These are phyloP conservation scores for Fusarium begoniae DNA, from an alignment of 2,329 filamentous ascomycete species.

Conservation along the genomic window DNA sequence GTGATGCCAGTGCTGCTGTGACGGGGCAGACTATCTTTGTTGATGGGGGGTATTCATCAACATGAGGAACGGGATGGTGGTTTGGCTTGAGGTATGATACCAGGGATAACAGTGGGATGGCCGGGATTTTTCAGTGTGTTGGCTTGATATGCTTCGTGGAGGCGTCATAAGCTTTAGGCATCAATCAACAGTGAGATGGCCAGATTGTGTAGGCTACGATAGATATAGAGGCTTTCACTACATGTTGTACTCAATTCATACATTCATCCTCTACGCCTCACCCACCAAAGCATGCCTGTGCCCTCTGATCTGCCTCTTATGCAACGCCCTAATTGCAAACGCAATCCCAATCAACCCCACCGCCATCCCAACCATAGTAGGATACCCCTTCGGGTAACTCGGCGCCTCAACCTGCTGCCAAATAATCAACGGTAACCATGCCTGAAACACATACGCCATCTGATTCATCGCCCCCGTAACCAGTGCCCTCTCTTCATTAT, in stretches of 20 bases:
- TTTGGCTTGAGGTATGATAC: too few species aligned
- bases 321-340: conserved; percentile 53
- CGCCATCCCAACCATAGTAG: conserved; percentile 62
- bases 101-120: too few species aligned
- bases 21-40: conserved; percentile 49
- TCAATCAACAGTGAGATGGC: too few species aligned
- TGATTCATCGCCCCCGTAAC: conserved; percentile 76
- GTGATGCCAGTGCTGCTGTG: conserved; percentile 44
- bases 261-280: neutral
- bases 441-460: conserved; percentile 75
- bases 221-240: neutral
- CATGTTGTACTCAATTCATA: neutral
- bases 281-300: neutral
- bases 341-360: conserved; percentile 60
- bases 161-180: too few species aligned
- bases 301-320: conserved; percentile 14
- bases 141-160: too few species aligned
- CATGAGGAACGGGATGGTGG: too few species aligned
- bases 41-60: conserved; percentile 48
- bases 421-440: conserved; percentile 73
- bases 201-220: neutral
- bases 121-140: too few species aligned
- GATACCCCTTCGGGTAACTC: conserved; percentile 67
- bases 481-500: conserved; percentile 72
- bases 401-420: conserved; percentile 74